Percentiles rank a stretch among this genome's conserved stretches.
phyloP scores from a whole-genome alignment of 2,329 filamentous ascomycete species.

The Pseudonectria buxi region DNA sequence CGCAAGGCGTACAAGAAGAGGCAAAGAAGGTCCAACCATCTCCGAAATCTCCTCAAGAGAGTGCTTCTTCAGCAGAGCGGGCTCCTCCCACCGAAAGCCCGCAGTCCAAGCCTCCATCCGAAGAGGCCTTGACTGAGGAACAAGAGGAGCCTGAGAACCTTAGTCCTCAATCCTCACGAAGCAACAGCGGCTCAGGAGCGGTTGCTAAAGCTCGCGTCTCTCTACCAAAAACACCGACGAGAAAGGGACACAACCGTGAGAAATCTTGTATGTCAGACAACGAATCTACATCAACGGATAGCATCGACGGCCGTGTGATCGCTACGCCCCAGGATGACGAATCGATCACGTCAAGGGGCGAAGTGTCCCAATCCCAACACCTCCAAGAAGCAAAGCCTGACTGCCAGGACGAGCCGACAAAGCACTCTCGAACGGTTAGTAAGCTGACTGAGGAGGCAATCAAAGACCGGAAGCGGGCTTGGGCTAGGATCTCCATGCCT shows the following conservation, averaged over 20 bases:
- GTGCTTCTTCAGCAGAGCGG: neutral
- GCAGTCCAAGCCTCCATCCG: slow-evolving; percentile 25
- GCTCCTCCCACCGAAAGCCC: slow-evolving; percentile 2
- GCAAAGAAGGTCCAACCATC: slow-evolving; percentile 1
- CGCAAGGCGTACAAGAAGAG: too few species aligned
- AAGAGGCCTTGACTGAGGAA: slow-evolving; percentile 18
- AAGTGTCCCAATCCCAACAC: too few species aligned
- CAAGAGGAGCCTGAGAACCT: neutral
- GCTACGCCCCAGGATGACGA: too few species aligned
- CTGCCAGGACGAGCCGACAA: neutral
- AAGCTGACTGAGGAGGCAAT: slow-evolving; percentile 26
- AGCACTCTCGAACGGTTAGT: slow-evolving; percentile 11
- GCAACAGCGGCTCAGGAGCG: slow-evolving; percentile 4
- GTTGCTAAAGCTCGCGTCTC: slow-evolving; percentile 15
- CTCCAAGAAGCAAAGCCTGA: too few species aligned
- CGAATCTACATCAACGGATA: too few species aligned
- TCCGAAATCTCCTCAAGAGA: slow-evolving; percentile 1
- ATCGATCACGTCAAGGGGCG: too few species aligned
- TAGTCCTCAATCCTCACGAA: slow-evolving; percentile 2
- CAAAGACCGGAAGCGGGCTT: slow-evolving; percentile 24
- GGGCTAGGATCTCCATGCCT: slow-evolving; percentile 30
- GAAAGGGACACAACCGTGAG: neutral
- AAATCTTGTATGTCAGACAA: neutral
- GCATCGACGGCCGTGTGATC: too few species aligned
- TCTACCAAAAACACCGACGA: slow-evolving; percentile 10